A percentile compares a stretch with the other conserved stretches of the same genome.
Evolutionary conservation across 1,139 yeast species (phyloP).

Genomic region (Suhomyces panamericanus): DNA sequence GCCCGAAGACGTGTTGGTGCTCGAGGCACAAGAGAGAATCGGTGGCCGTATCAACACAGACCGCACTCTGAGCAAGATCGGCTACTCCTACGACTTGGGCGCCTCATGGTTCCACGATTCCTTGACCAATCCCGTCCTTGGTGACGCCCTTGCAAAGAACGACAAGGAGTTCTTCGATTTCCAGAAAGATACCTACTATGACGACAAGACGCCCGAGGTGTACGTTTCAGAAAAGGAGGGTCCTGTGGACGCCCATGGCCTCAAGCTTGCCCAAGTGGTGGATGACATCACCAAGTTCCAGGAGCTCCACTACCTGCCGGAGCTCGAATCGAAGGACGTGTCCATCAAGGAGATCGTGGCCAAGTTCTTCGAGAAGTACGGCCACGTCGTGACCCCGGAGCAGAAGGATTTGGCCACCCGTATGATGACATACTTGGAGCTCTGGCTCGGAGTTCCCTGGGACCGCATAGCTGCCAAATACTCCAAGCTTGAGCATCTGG

Average conservation of each 20-base stretch:
- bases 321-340: slow-evolving; percentile 46
- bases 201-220: slow-evolving; percentile 48
- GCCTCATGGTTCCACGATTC: slow-evolving; percentile 93
- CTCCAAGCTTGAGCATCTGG: slow-evolving; percentile 65
- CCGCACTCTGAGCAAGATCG: slow-evolving; percentile 31
- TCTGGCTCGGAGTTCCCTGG: slow-evolving; percentile 80
- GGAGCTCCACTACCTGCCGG: slow-evolving; percentile 52
- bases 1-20: slow-evolving; percentile 31
- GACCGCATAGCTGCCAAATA: slow-evolving; percentile 65
- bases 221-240: slow-evolving; percentile 50
- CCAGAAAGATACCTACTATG: slow-evolving; percentile 44
- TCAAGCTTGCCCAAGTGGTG: slow-evolving; percentile 40
- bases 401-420: slow-evolving; percentile 56
- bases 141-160: slow-evolving; percentile 27
- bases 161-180: slow-evolving; percentile 27
- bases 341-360: slow-evolving; percentile 50
- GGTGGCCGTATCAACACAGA: slow-evolving; percentile 49
- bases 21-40: slow-evolving; percentile 52
- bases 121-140: slow-evolving; percentile 55
- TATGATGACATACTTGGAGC: slow-evolving; percentile 57
- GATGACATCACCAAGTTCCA: slow-evolving; percentile 63
- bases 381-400: slow-evolving; percentile 47
- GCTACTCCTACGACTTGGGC: slow-evolving; percentile 64
- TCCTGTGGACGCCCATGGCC: slow-evolving; percentile 26
- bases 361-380: slow-evolving; percentile 47